Base-by-base conservation (phyloP, 495 filamentous ascomycete species). In the Entonaema liquescens region DNA sequence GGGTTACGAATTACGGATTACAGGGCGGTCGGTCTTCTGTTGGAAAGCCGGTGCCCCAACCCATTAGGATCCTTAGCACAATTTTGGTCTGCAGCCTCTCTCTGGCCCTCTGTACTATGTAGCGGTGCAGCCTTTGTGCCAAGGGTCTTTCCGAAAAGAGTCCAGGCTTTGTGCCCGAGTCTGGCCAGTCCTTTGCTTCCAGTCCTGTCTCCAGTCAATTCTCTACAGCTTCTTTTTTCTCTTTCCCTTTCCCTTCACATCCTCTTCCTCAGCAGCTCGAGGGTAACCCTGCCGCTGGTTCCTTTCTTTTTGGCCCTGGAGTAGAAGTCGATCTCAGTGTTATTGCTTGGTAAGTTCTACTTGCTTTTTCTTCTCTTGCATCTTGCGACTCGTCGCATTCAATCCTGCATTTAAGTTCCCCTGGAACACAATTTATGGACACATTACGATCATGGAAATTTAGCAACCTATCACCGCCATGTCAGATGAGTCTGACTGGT, bases 241-340 rank as follows among this genome's bases (percentile, higher is more conserved):
- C 29, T 53, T 69, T 58, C 52, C 47, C 15, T 9, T 44, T 58
- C 59, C 64, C 54, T 58, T 40, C 26, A 58, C 70, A 73, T 66
- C 70, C 61, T 69, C 50, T 55, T 73, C 70, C 50, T 62, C 70
- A 73, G 68, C 62, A 71, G 65, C 70, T 69, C 66, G 52, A 66
- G 70, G 70, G 50, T 56, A 59, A 54, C 44, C 62, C 62, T 73
- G 70, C 61, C 65, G 65, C 65, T 69, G 65, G 57, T 73, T 73
- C 26, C 70, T 73, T 73, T 73, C 70, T 73, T 73, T 73, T 73
- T 73, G 65, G 65, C 70, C 56, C 67, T 73, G 70, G 70, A 73
- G 62, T 73, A 68, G 50, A 73, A 65, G 65, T 73, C 53, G 52
- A 73, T 54, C 65, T 40, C 50, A 69, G 61, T 62, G 57, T 73